These are phyloP conservation scores for Priceomyces medius DNA, from an alignment of 805 yeast genomes.

Conservation along the genomic window DNA sequence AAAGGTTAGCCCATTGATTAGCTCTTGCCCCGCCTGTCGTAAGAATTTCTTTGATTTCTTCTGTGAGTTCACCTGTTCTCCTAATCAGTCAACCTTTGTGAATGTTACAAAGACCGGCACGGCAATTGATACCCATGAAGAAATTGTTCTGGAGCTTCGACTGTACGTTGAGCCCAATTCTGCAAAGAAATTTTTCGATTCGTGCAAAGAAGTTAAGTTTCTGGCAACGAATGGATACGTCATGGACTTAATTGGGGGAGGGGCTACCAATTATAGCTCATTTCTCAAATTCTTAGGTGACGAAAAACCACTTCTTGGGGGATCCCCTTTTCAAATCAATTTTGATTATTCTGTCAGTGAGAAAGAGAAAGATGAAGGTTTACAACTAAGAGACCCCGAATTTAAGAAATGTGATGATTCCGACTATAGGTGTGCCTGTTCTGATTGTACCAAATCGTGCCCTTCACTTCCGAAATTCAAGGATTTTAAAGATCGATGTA, in stretches of 20 bases:
- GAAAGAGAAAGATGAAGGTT: slow-evolving; percentile 13
- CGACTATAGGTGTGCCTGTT: slow-evolving; percentile 78
- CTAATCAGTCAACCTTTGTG: slow-evolving; percentile 74
- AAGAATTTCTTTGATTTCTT: slow-evolving; percentile 81
- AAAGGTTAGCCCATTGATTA: slow-evolving; percentile 39
- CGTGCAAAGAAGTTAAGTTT: slow-evolving; percentile 87
- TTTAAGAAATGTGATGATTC: slow-evolving; percentile 59
- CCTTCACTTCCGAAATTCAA: slow-evolving; percentile 59
- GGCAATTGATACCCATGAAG: slow-evolving; percentile 49
- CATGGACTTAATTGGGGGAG: slow-evolving; percentile 98
- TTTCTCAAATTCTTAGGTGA: slow-evolving; percentile 91
- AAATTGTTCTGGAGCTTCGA: slow-evolving; percentile 69
- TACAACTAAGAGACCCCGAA: slow-evolving; percentile 24
- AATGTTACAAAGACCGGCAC: slow-evolving; percentile 56
- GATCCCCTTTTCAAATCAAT: slow-evolving; percentile 93
- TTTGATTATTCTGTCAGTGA: slow-evolving; percentile 47
- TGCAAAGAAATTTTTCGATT: slow-evolving; percentile 69
- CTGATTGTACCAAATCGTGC: slow-evolving; percentile 83
- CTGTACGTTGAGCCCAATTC: slow-evolving; percentile 56
- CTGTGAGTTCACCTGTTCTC: slow-evolving; percentile 87
- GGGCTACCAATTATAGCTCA: slow-evolving; percentile 69
- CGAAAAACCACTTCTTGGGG: slow-evolving; percentile 90
- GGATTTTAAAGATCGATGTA: slow-evolving; percentile 42
- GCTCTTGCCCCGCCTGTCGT: slow-evolving; percentile 82
- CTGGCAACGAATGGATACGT: slow-evolving; percentile 95